A percentile compares a stretch with the other conserved stretches of the same genome.
These are phyloP conservation scores for Trematosphaeria pertusa DNA, from an alignment of 2,329 filamentous ascomycete genomes.

Conservation along the genomic window DNA sequence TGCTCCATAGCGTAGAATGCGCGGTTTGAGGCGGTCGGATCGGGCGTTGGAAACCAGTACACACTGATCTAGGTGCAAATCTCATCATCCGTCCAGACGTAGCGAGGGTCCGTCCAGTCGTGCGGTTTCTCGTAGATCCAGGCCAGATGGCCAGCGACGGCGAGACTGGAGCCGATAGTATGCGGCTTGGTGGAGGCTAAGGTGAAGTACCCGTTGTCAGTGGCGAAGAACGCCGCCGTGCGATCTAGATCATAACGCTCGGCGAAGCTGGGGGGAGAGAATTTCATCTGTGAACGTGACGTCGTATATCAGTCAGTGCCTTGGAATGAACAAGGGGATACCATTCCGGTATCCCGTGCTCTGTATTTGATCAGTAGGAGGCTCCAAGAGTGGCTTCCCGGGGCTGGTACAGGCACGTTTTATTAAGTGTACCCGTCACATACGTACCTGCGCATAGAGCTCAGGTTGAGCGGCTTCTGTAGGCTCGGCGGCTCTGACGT, in stretches of 20 bases:
- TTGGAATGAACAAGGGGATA: too few species aligned
- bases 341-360: too few species aligned
- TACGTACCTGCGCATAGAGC: slow-evolving; percentile 5
- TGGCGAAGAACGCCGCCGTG: slow-evolving; percentile 61
- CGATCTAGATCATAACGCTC: slow-evolving; percentile 63
- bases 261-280: slow-evolving; percentile 60
- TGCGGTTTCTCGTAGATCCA: slow-evolving; percentile 86
- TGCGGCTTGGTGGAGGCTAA: slow-evolving; percentile 73
- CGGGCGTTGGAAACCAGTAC: slow-evolving; percentile 74
- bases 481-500: slow-evolving; percentile 7
- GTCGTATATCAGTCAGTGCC: too few species aligned
- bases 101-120: slow-evolving; percentile 72
- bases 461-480: slow-evolving; percentile 2
- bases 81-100: slow-evolving; percentile 78
- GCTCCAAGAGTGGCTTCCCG: too few species aligned
- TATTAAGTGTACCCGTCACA: too few species aligned
- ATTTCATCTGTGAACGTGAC: too few species aligned
- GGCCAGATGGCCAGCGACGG: slow-evolving; percentile 71
- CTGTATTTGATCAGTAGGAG: too few species aligned
- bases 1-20: slow-evolving; percentile 57
- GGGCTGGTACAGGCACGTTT: too few species aligned
- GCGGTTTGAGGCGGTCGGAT: slow-evolving; percentile 69
- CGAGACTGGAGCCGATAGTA: slow-evolving; percentile 72
- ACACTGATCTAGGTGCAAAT: slow-evolving; percentile 76
- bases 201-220: slow-evolving; percentile 66